Evolutionary conservation across 202 grass and related monocot genomes (phyloP).

Genomic region (Dendrocalamus latiflorus): DNA sequence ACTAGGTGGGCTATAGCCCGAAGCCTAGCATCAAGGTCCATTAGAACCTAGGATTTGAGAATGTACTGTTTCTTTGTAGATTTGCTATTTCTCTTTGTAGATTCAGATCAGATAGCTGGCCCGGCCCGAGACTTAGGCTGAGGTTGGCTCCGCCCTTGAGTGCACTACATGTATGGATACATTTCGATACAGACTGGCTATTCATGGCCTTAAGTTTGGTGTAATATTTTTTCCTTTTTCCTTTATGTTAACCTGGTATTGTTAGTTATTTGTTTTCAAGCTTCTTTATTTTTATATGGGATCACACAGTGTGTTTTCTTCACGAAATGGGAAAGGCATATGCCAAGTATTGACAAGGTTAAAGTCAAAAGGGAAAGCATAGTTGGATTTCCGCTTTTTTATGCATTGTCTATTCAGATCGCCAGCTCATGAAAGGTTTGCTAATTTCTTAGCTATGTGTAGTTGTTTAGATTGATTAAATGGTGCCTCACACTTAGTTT

Average conservation of each 20-base stretch:
- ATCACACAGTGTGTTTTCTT: not conserved
- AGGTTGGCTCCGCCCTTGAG: too few relatives aligned
- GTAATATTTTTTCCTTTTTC: not conserved
- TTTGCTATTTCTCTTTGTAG: too few relatives aligned
- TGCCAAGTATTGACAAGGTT: not conserved
- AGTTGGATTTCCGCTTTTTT: not conserved
- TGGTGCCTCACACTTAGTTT: not conserved
- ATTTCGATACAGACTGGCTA: not conserved
- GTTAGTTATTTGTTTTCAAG: not conserved
- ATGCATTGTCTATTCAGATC: not conserved
- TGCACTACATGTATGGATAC: not conserved
- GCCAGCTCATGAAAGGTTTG: not conserved
- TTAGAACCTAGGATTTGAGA: too few relatives aligned
- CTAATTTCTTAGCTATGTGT: not conserved
- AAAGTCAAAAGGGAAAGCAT: not conserved
- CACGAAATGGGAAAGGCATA: not conserved
- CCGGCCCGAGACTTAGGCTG: too few relatives aligned
- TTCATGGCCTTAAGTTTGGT: not conserved
- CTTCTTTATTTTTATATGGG: not conserved
- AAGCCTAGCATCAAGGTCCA: too few relatives aligned
- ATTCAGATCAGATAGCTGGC: too few relatives aligned
- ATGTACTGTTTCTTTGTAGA: too few relatives aligned
- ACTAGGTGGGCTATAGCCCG: too few relatives aligned
- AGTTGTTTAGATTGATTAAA: constrained; percentile 4
- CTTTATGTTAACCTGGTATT: not conserved